phyloP scores from a whole-genome alignment of 495 filamentous ascomycete genomes.

The Tuber melanosporum region DNA sequence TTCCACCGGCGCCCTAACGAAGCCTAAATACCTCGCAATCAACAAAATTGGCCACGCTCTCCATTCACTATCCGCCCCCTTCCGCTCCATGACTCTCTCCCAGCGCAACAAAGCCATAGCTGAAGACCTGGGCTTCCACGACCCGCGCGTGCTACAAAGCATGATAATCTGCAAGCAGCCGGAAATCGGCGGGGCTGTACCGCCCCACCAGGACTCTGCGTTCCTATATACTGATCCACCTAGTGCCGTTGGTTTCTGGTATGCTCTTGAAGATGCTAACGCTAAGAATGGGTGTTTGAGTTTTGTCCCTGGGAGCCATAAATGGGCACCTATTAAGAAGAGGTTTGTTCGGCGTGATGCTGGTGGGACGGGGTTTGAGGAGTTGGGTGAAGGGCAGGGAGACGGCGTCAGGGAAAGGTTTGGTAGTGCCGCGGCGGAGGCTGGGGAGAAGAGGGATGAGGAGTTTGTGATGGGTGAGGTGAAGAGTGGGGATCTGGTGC shows the following conservation, averaged over 20 bases:
- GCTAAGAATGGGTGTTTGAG: slow-evolving; percentile 77
- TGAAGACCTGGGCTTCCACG: slow-evolving; percentile 59
- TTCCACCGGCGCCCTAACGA: slow-evolving; percentile 52
- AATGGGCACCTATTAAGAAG: slow-evolving; percentile 55
- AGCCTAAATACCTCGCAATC: slow-evolving; percentile 73
- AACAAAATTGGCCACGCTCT: slow-evolving; percentile 97
- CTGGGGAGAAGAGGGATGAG: slow-evolving; percentile 11
- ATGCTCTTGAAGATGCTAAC: slow-evolving; percentile 87
- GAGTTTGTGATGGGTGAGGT: slow-evolving; percentile 40
- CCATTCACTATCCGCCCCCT: slow-evolving; percentile 66
- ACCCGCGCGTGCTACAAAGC: slow-evolving; percentile 75
- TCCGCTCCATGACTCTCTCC: slow-evolving; percentile 56
- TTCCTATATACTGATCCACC: slow-evolving; percentile 92
- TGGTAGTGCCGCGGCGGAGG: slow-evolving; percentile 15
- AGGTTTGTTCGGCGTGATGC: slow-evolving; percentile 64
- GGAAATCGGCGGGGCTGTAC: slow-evolving; percentile 83
- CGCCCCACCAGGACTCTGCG: slow-evolving; percentile 80
- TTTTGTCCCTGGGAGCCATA: slow-evolving; percentile 75
- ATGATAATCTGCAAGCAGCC: slow-evolving; percentile 99
- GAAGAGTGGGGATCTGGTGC: slow-evolving; percentile 62
- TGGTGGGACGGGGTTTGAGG: slow-evolving; percentile 52
- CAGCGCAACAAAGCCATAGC: slow-evolving; percentile 57
- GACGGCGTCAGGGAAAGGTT: slow-evolving; percentile 43
- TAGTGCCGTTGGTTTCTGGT: slow-evolving; percentile 60
- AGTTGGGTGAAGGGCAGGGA: slow-evolving; percentile 47